These are phyloP conservation scores for Pestalotiopsis sp. DNA, from an alignment of 2,329 filamentous ascomycete species.

Conservation along the genomic window DNA sequence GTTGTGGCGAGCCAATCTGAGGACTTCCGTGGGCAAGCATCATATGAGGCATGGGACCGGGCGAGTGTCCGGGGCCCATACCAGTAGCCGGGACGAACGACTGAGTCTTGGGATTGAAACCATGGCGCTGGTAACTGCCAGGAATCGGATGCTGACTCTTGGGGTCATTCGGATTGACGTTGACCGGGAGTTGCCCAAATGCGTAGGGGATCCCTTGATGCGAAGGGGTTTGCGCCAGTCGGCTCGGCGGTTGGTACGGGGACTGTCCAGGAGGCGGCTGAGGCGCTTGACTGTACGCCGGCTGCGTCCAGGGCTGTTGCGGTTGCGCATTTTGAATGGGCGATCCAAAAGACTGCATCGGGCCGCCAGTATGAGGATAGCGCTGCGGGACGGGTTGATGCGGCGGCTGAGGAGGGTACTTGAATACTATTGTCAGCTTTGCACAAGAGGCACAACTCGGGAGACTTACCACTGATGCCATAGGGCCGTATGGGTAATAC, in stretches of 20 bases:
- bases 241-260: slow-evolving; percentile 20
- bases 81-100: slow-evolving; percentile 77
- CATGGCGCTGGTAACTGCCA: slow-evolving; percentile 80
- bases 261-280: slow-evolving; percentile 23
- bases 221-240: slow-evolving; percentile 23
- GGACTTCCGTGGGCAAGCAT: slow-evolving; percentile 55
- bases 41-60: slow-evolving; percentile 49
- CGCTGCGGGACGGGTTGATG: slow-evolving; percentile 31
- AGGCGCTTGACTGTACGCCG: slow-evolving; percentile 26
- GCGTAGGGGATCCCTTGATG: slow-evolving; percentile 62
- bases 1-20: slow-evolving; percentile 53
- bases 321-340: slow-evolving; percentile 35
- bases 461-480: slow-evolving; percentile 46
- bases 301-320: slow-evolving; percentile 35
- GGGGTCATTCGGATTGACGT: slow-evolving; percentile 70
- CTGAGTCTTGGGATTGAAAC: slow-evolving; percentile 93
- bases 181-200: slow-evolving; percentile 76
- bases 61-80: slow-evolving; percentile 47
- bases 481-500: slow-evolving; percentile 48
- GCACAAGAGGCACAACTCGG: background rate
- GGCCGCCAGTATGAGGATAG: slow-evolving; percentile 37
- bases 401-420: slow-evolving; percentile 33
- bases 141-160: slow-evolving; percentile 82
- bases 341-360: slow-evolving; percentile 36
- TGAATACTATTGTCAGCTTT: slow-evolving; percentile 13